Percentiles rank a stretch among this genome's conserved stretches.
phyloP scores from a whole-genome alignment of 1,284 basidiomycete species.

The Coriolopsis trogii region DNA sequence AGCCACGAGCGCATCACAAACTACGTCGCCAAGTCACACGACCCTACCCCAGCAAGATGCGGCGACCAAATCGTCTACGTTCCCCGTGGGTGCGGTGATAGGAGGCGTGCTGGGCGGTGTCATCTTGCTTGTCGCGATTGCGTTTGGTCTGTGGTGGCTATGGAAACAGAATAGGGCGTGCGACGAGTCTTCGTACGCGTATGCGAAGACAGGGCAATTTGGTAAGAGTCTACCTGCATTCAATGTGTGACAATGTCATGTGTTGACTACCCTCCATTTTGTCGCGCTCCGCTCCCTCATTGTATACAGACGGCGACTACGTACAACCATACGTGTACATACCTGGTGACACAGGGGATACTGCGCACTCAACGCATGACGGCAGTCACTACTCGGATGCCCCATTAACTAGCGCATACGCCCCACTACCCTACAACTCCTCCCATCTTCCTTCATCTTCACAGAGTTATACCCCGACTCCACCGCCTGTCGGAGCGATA shows the following conservation, averaged over 20 bases:
- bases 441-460: no score
- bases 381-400: background rate
- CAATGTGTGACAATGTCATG: no score
- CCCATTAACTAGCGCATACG: background rate
- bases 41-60: background rate
- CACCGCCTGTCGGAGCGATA: no score
- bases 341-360: no score
- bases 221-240: no score
- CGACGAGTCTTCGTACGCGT: background rate
- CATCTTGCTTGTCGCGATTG: background rate
- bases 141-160: constrained; percentile 1
- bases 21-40: background rate
- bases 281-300: background rate
- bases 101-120: constrained; percentile 3
- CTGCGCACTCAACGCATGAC: background rate
- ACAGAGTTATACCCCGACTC: no score
- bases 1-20: background rate
- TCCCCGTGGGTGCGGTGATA: background rate
- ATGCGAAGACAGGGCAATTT: constrained; percentile 4
- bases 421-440: background rate
- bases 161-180: background rate
- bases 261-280: background rate
- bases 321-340: no score
- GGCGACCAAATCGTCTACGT: background rate
- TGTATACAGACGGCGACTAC: background rate